Percentiles rank a stretch among this genome's conserved stretches.
Conservation (phyloP, 2,329 filamentous ascomycete genomes). For the Nothopassalora personata region DNA sequence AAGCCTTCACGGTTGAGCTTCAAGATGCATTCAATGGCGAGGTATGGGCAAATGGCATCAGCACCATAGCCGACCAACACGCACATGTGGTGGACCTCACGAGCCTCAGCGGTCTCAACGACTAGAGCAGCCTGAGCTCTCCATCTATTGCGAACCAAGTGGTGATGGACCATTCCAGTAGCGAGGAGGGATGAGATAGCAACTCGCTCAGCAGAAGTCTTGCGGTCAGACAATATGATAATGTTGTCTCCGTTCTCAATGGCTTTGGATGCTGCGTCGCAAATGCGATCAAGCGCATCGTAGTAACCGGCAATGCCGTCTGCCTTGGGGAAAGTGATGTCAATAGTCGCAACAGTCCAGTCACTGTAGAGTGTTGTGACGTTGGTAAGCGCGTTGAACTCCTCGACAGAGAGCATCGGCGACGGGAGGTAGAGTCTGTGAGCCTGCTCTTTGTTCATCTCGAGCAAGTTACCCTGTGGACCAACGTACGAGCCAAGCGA, state of each 20-base stretch:
- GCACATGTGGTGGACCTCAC: constrained; percentile 98
- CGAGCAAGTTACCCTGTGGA: constrained; percentile 87
- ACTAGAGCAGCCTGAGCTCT: constrained; percentile 80
- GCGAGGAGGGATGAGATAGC: constrained; percentile 81
- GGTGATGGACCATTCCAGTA: constrained; percentile 90
- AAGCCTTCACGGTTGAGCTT: constrained; percentile 93
- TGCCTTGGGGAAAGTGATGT: constrained; percentile 86
- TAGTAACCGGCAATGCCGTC: constrained; percentile 80
- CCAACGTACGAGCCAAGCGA: constrained; percentile 94
- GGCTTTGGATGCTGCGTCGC: constrained; percentile 74
- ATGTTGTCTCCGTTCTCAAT: constrained; percentile 80
- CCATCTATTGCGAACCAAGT: constrained; percentile 94
- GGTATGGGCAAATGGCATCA: constrained; percentile 90
- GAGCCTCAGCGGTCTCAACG: constrained; percentile 88
- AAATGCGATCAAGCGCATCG: constrained; percentile 81
- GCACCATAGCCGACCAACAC: constrained; percentile 94
- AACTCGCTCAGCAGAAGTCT: constrained; percentile 74
- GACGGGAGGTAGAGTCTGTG: constrained; percentile 79
- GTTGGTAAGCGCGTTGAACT: constrained; percentile 82
- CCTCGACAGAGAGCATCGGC: constrained; percentile 79
- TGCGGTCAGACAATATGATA: constrained; percentile 83
- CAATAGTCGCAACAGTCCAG: constrained; percentile 86
- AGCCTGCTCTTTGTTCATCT: constrained; percentile 89
- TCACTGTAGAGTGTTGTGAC: constrained; percentile 65
- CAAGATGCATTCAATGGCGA: constrained; percentile 91